Conservation (phyloP, 768 basidiomycete species). For the Kwoniella dejecticola region DNA sequence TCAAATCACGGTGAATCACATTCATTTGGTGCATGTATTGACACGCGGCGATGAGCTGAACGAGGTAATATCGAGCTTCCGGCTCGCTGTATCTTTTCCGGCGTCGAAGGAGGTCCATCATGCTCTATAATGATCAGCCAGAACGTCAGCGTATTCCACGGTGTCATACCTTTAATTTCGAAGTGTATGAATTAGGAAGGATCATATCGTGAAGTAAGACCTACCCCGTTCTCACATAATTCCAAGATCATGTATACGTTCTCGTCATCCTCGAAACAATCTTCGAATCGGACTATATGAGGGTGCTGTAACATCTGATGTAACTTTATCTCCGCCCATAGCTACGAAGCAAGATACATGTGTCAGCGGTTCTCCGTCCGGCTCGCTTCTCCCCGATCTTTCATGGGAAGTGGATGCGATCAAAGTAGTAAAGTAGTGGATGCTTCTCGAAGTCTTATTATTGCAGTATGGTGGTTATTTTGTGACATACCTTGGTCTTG, state of each 20-base stretch:
- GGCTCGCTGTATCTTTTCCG: conserved; percentile 87
- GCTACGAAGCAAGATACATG: too few relatives aligned
- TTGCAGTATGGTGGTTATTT: too few relatives aligned
- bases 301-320: conserved; percentile 87
- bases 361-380: too few relatives aligned
- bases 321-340: conserved; percentile 98
- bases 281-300: conserved; percentile 86
- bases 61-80: conserved; percentile 87
- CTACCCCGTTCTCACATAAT: conserved; percentile 77
- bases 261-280: conserved; percentile 92
- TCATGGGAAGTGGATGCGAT: too few relatives aligned
- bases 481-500: conserved; percentile 82
- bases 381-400: too few relatives aligned
- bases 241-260: conserved; percentile 98
- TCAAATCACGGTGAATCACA: conserved; percentile 96
- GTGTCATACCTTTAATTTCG: too few relatives aligned
- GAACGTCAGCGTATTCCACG: neutral
- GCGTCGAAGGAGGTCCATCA: conserved; percentile 72
- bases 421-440: too few relatives aligned
- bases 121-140: conserved; percentile 40
- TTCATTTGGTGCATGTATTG: conserved; percentile 96
- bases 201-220: conserved; percentile 28
- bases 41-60: conserved; percentile 93
- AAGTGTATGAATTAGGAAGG: too few relatives aligned
- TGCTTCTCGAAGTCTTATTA: too few relatives aligned